Conservation (phyloP, 176 grass and related monocot genomes). For the Dactylis glomerata region DNA sequence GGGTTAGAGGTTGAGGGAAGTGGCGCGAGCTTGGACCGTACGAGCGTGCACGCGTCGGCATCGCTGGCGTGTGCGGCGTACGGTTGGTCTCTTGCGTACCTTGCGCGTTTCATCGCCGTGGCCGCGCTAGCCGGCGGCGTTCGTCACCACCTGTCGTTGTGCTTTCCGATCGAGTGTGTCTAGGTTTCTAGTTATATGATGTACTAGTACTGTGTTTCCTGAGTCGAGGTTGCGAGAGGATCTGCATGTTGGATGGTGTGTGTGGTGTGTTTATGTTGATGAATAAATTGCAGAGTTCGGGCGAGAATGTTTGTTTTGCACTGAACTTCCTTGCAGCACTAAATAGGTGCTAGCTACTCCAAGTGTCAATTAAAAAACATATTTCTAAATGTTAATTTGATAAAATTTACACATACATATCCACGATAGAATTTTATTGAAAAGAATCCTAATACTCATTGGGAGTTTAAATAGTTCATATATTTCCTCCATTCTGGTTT, state of each 20-base stretch:
- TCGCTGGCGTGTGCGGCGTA: neutral
- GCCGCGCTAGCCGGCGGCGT: neutral
- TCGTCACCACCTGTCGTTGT: neutral
- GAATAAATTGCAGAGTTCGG: constrained; percentile 39
- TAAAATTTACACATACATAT: no score
- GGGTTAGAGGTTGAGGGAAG: constrained; percentile 1
- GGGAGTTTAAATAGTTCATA: no score
- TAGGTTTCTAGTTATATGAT: neutral
- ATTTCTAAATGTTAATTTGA: no score
- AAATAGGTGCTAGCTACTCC: neutral
- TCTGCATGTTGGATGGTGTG: constrained; percentile 24
- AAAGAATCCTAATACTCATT: no score
- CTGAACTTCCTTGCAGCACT: neutral
- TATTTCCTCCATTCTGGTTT: no score
- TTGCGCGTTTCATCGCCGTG: neutral
- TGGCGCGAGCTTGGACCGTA: neutral
- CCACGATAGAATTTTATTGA: no score
- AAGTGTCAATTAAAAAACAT: no score
- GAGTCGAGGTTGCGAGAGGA: neutral
- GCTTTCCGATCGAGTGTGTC: neutral
- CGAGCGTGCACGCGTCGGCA: neutral
- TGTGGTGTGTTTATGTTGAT: constrained; percentile 20
- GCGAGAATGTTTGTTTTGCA: neutral
- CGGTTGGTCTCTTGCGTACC: neutral
- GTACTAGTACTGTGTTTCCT: neutral